Base-by-base conservation (phyloP, 306 rosid genomes). In the Arachis hypogaea region DNA sequence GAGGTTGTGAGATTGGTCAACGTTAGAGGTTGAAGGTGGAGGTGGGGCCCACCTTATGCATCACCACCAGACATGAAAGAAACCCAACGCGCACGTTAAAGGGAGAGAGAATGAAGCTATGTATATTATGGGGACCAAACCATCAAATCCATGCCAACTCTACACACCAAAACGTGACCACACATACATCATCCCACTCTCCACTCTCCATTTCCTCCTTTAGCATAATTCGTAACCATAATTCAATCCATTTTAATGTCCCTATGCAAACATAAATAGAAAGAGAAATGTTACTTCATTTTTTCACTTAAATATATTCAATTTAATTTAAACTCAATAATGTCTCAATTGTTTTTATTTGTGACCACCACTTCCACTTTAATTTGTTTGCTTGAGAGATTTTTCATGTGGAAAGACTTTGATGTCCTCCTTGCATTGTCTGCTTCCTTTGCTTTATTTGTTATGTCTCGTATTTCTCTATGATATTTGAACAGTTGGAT, bases 41-140 rank as follows among this genome's bases (percentile, higher is more conserved):
- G 77, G 77, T 82, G 84, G 87, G 93, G 50, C 92, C 83, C 33
- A 1, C 55, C 43, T 16, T 73, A 81, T 69, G 76, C 78, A 62
- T 84, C 55, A 77, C 75, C 78, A 77, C 64, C 73, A 80, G 80
- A 89, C 84, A 75, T 87, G 87, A 89, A 87, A 89, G 89, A 83
- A 86, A 84, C 97, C 88, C 83, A 83, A 86, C 85, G 77, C 86
- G 89, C 92, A 88, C 92, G 90, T 84, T 83, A 84, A 80, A 73
- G 81, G 14, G 40, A 33, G 38, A 33, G 38, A 33, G 38, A 33
- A 33, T 33, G 38, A 33, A 33, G 38, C 38, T 33, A 33, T 33
- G 38, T 33, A 4, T 33, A 2, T 2, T 33, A 33, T 33, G 4
- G 38, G 90, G 88, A 86, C 91, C 91, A 77, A 74, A 74, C 77